Conservation (phyloP, 2,329 filamentous ascomycete genomes). For the Xylaria hypoxylon region DNA sequence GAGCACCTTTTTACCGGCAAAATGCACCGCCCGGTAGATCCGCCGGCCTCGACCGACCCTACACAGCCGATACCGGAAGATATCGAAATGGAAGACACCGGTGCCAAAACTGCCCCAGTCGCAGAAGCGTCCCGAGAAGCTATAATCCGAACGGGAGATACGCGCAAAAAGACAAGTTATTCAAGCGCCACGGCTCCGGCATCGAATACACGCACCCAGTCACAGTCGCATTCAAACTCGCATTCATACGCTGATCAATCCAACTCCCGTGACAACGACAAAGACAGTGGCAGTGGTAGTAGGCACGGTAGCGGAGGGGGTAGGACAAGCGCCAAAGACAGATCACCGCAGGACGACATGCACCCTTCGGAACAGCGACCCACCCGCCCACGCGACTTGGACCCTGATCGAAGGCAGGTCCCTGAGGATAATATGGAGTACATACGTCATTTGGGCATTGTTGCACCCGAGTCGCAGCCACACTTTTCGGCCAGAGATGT, state of each 20-base stretch:
- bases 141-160: conserved; percentile 56
- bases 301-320: conserved; percentile 22
- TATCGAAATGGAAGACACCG: conserved; percentile 43
- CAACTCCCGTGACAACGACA: conserved; percentile 56
- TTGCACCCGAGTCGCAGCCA: conserved; percentile 66
- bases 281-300: conserved; percentile 39
- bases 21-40: conserved; percentile 54
- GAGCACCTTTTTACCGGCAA: conserved; percentile 87
- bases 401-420: conserved; percentile 80
- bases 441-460: conserved; percentile 77
- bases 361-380: conserved; percentile 76
- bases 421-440: conserved; percentile 84
- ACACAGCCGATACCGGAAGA: conserved; percentile 48
- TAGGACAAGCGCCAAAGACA: conserved; percentile 43
- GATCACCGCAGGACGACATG: conserved; percentile 54
- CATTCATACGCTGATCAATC: conserved; percentile 60
- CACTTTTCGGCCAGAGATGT: conserved; percentile 61
- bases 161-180: conserved; percentile 54
- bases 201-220: conserved; percentile 57
- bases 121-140: conserved; percentile 61
- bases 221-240: conserved; percentile 55
- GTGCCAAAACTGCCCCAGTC: conserved; percentile 23
- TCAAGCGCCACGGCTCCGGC: conserved; percentile 59
- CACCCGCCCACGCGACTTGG: conserved; percentile 79
- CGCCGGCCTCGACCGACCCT: conserved; percentile 50